Evolutionary conservation across 495 filamentous ascomycete species (phyloP), one percentile per base, ranked within the genome.

Genomic region (Penicillium mononematosum): DNA sequence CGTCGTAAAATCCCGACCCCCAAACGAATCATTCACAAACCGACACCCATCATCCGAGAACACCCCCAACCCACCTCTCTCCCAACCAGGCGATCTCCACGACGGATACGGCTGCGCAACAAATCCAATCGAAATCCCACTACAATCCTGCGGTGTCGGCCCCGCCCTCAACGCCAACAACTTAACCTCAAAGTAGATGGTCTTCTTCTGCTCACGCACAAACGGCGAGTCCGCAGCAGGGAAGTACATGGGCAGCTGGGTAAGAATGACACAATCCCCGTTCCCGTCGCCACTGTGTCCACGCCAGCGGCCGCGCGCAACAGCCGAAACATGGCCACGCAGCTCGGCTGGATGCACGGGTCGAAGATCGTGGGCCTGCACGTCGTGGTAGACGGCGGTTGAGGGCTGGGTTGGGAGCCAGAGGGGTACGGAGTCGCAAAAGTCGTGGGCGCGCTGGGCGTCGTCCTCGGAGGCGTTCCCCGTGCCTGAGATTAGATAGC

Each of bases 41-140:
- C 84, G 81, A 62, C 89, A 85, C 11, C 93, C 93, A 69, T 98
- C 93, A 67, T 98, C 93, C 3, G 89, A 88, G 62, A 96, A 94
- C 11, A 97, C 86, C 7, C 81, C 93, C n/a, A 96, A 65, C 45
- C 86, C 89, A 2, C 83, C 92, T 29, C 92, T 78, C 66, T 98
- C 87, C 93, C 93, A 97, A 2, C 93, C 93, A 0, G 93, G 93
- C 53, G 94, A 81, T 42, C 93, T 83, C 81, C 91, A 97, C 0
- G 81, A 78, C 0, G 93, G 93, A 70, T 96, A 96, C 19, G 93
- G 93, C 46, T 85, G 82, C 1, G 88, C 91, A 1, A 76, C 75
- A 71, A 86, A 96, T 5, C 93, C 93, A 9, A 98, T 70, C 0
- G 90, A 85, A 12, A 96, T 70, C 9, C 84, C 79, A 52, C 85